Conservation (phyloP, 176 grass and related monocot species). For the Canna indica region DNA sequence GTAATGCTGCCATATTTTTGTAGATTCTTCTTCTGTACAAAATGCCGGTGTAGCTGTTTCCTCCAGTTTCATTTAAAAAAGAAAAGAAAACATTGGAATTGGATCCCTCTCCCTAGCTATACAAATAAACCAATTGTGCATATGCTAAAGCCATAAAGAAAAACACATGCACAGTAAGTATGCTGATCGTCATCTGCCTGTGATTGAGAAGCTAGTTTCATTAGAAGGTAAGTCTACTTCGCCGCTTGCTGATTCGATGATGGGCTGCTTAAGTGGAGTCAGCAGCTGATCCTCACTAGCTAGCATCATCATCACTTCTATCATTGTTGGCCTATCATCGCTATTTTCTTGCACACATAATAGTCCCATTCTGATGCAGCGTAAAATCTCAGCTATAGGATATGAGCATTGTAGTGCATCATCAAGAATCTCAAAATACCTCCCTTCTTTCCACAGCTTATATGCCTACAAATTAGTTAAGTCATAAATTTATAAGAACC, state of each 20-base stretch:
- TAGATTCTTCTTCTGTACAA: no score
- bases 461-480: neutral
- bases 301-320: constrained; percentile 7
- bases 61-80: no score
- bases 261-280: neutral
- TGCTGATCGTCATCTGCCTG: neutral
- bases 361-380: constrained; percentile 1
- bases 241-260: neutral
- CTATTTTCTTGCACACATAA: constrained; percentile 6
- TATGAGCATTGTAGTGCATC: neutral
- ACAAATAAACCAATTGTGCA: no score
- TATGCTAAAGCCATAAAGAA: no score
- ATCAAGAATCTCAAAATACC: neutral
- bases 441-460: constrained; percentile 11
- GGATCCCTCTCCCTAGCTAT: no score
- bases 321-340: constrained; percentile 4
- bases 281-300: neutral
- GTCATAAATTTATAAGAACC: neutral
- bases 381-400: neutral
- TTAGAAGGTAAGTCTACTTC: neutral
- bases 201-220: neutral
- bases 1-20: no score
- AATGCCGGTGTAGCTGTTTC: no score
- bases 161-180: no score
- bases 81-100: no score